Evolutionary conservation across 106 monocot genomes (phyloP).

Genomic region (Alisma plantagoaquatica): DNA sequence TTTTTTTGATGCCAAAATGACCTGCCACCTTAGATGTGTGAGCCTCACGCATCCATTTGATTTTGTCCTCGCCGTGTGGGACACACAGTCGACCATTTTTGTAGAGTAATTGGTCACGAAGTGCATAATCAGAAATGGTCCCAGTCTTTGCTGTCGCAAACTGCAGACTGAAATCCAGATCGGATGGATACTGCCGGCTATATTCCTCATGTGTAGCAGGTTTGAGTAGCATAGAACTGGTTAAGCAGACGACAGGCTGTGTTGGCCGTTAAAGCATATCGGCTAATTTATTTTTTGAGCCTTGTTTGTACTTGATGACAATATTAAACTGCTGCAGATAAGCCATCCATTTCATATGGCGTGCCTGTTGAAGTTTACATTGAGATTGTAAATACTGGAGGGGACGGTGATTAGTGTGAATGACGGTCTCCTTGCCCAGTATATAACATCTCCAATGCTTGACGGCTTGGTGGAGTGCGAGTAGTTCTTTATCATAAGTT

Average conservation of each 20-base stretch:
- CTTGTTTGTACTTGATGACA: neutral
- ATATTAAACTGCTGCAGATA: slow-evolving; percentile 4
- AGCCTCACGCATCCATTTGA: slow-evolving; percentile 1
- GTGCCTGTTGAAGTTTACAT: neutral
- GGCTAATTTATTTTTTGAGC: neutral
- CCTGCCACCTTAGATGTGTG: slow-evolving; percentile 3
- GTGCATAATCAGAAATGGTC: neutral
- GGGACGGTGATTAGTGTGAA: slow-evolving; percentile 1
- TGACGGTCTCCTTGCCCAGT: slow-evolving; percentile 1
- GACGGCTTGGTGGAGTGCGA: slow-evolving; percentile 1
- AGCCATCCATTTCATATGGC: slow-evolving; percentile 2
- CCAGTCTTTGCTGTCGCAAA: neutral
- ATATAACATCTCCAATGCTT: slow-evolving; percentile 4
- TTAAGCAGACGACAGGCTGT: neutral
- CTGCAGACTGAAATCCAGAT: neutral
- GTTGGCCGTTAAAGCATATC: neutral
- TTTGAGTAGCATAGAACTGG: neutral
- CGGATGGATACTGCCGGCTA: neutral
- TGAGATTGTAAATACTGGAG: neutral
- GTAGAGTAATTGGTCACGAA: neutral
- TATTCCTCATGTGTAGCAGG: neutral
- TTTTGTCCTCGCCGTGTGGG: neutral
- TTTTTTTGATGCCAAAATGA: neutral
- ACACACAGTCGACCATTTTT: neutral
- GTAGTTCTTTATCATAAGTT: slow-evolving; percentile 4